phyloP scores from a whole-genome alignment of 805 yeast species.

The Metschnikowia lachancei region DNA sequence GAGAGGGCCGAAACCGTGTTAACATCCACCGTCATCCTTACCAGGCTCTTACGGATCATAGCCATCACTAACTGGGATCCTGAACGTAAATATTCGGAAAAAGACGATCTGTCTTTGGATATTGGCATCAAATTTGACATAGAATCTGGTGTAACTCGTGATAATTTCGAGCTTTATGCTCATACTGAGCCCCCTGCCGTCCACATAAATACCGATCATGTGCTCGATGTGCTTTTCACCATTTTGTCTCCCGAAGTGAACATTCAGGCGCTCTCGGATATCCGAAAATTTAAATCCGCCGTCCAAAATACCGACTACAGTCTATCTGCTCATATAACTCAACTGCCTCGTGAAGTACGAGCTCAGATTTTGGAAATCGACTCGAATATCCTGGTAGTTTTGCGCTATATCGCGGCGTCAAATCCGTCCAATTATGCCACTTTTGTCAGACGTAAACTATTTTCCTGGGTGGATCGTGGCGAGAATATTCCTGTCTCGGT shows the following conservation, averaged over 20 bases:
- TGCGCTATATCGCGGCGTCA: conserved; percentile 37
- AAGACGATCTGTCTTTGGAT: conserved; percentile 6
- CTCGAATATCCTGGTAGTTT: conserved; percentile 27
- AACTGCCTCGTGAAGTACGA: conserved; percentile 10
- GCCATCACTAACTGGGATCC: conserved; percentile 31
- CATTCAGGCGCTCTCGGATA: conserved; percentile 27
- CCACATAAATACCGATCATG: conserved; percentile 18
- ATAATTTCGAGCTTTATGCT: conserved; percentile 27
- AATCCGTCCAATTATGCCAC: conserved; percentile 33
- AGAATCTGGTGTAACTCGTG: conserved; percentile 13
- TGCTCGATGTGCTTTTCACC: conserved; percentile 31
- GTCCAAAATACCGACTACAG: conserved; percentile 6
- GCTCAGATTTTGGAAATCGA: conserved; percentile 31
- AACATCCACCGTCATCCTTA: conserved; percentile 31
- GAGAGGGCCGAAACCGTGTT: conserved; percentile 33
- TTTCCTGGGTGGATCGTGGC: conserved; percentile 23
- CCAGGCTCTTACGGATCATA: conserved; percentile 31
- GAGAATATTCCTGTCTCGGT: conserved; percentile 28
- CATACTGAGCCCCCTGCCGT: conserved; percentile 31
- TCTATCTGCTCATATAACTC: conserved; percentile 1
- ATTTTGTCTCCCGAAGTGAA: conserved; percentile 32
- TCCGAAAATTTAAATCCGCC: conserved; percentile 16
- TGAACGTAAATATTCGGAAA: background rate
- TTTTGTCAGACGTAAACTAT: conserved; percentile 27
- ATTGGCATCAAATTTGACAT: conserved; percentile 12